Base-by-base conservation (phyloP, 108 stramenopile genomes). In the Craspedostauros australis region DNA sequence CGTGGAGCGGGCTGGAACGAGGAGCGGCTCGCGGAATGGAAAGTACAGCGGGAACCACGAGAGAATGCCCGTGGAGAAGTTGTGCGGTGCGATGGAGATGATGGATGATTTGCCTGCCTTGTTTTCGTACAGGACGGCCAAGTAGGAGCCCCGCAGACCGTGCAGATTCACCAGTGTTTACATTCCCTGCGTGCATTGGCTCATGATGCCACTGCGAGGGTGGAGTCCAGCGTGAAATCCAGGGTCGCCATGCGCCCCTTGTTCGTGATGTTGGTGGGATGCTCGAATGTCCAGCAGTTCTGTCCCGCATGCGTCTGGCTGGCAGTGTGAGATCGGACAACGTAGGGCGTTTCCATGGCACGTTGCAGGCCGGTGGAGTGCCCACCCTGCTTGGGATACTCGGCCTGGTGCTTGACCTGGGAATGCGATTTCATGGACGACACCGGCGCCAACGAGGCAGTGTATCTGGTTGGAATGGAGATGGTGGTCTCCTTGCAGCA, bases 11-110 rank as follows among this genome's bases (percentile, higher is more conserved):
- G 68, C 51, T 30, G 72, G 70, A 16, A 93, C 82, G 27, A 47
- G 40, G n/a, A 93, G 57, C 0, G 97, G 97, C 14, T 74, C 68
- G 23, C 64, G 66, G 14, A 98, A 49, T 45, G 97, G 97, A 54
- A 98, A 88, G 62, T 85, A 98, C 22, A 96, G 44, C 30, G 97
- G 95, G 58, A 98, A 98, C 97, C 96, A 97, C 27, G 83, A 84
- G 73, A 96, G 97, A 94, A 97, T 96, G 18, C 89, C 92, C 46
- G 68, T 65, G 15, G 95, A 96, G 67, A 95, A 96, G 9, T 80
- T 73, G 45, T 48, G 38, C 8, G 98, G 98, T 18, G 91, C 81
- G 49, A 93, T 99, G 47, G 87, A 90, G 50, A 98, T 93, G n/a
- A n/a, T n/a, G n/a, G n/a, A n/a, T n/a, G n/a, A n/a, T n/a, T n/a